Evolutionary conservation across 2,329 filamentous ascomycete species (phyloP), one percentile per base, ranked within the genome.

Genomic region (Colletotrichum sp.): DNA sequence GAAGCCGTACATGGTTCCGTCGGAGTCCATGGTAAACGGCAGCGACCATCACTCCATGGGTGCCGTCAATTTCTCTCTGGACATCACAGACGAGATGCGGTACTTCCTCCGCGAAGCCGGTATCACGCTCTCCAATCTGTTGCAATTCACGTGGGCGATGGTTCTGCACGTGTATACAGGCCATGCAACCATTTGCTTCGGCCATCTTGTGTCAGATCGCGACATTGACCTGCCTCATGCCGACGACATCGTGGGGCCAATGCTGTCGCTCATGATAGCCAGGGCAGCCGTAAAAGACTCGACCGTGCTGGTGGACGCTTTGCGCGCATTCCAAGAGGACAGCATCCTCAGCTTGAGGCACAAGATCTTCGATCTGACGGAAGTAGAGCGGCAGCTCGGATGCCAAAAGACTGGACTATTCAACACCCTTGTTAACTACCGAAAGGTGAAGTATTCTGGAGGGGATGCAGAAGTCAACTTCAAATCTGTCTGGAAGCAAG

Each of bases 401-500:
- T 63, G 55, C 63, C 65, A 73, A 13, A 32, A 27, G 8, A 63
- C 55, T 1, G 73, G 69, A 9, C 32, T 75, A 7, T 68, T 75
- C 32, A 72, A 72, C 2, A 72, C 69, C 0, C 30, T 75, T 6
- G 69, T 75, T 30, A 75, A 75, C 4, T 64, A 63, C 25, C 8
- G 73, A 4, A 75, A 72, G 5, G 63, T 68, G 27, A 72, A 57
- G 55, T 75, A 68, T 28, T 67, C 57, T 1, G 61, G 30, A 22
- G 36, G 22, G 0, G 7, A 22, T 13, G 3, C 25, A 8, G 52
- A 52, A 9, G 52, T 60, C 0, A 61, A 55, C 3, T 75, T 67
- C 15, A 68, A 55, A 2, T 72, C 72, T 1, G 39, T 67, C 8
- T 72, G 72, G 72, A 72, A 75, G 19, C 72, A 75, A 6, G 72